Conservation (phyloP, 257 asterid genomes). For the Phtheirospermum japonicum region DNA sequence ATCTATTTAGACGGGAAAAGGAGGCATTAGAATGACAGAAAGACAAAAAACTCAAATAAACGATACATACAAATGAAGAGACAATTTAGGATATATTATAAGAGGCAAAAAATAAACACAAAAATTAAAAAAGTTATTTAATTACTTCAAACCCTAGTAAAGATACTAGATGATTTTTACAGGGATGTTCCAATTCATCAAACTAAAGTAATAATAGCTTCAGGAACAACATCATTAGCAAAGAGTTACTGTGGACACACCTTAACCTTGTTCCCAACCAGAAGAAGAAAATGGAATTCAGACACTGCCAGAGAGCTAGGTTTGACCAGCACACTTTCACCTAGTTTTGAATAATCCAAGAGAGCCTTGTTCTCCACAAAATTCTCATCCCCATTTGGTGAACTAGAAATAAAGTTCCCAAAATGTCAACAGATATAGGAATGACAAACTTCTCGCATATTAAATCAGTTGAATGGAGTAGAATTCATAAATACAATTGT, state of each 20-base stretch:
- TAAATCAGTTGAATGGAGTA: slow-evolving; percentile 21
- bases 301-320: slow-evolving; percentile 93
- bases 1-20: slow-evolving; percentile 14
- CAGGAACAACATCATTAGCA: slow-evolving; percentile 23
- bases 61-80: background rate
- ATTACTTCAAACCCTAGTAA: background rate
- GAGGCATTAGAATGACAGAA: slow-evolving; percentile 14
- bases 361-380: slow-evolving; percentile 99
- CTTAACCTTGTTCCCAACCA: slow-evolving; percentile 91
- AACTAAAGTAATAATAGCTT: slow-evolving; percentile 25
- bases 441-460: slow-evolving; percentile 1
- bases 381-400: slow-evolving; percentile 89
- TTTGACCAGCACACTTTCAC: slow-evolving; percentile 85
- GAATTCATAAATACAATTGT: slow-evolving; percentile 26
- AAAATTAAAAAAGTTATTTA: background rate
- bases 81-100: slow-evolving; percentile 12
- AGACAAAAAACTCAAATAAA: too few species aligned
- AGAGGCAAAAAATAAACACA: slow-evolving; percentile 11
- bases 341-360: slow-evolving; percentile 68
- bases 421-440: slow-evolving; percentile 28
- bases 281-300: slow-evolving; percentile 96
- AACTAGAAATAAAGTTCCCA: slow-evolving; percentile 45
- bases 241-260: slow-evolving; percentile 43
- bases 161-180: slow-evolving; percentile 11
- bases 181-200: slow-evolving; percentile 26